Base-by-base conservation (phyloP, 306 rosid species). In the Boehmeria nivea region DNA sequence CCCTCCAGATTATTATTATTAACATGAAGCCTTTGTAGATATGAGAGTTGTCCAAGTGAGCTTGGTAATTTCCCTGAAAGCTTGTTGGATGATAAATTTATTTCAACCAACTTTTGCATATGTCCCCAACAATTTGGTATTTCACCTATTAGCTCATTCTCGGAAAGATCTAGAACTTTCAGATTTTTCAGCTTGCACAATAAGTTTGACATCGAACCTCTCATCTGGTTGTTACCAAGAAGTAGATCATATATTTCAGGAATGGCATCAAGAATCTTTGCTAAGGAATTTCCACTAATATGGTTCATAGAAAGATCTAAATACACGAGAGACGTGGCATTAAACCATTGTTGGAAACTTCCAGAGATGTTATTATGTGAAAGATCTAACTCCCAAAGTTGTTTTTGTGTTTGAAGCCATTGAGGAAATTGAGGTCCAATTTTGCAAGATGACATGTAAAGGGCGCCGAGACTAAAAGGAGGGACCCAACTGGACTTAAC, bases 401-500 rank as follows among this genome's bases (percentile, higher is more conserved):
- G 34, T 19, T 10, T 67, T 65, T 55, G 64, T 16, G 42, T 66
- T 18, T 16, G 61, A 19, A 76, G 39, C 76, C 73, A 76, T 4
- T 0, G 24, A 4, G 76, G 79, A 58, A 73, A 65, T 24, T 34
- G 46, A 3, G 63, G 61, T 17, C 45, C 46, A 16, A 53, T 3
- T 39, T 47, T 9, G 18, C 68, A 59, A 13, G 46, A 36, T 13
- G 39, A 20, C 8, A 78, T 31, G 5, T 0, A 0, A 26, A 73
- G 4, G 5, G 0, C 0, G 3, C 5, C 1, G n/a, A 78, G 60
- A 44, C 59, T 63, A 8, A 78, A 78, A 7, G 76, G 67, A 68
- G 78, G 72, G 25, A 50, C 56, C 78, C 78, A 72, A 3, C 53
- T 2, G 7, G 66, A 18, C 54, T 38, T 53, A 0, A 65, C 42